Evolutionary conservation across 352 stramenopile species (phyloP), one percentile per base, ranked within the genome.

Genomic region (Pythium folliculosum): DNA sequence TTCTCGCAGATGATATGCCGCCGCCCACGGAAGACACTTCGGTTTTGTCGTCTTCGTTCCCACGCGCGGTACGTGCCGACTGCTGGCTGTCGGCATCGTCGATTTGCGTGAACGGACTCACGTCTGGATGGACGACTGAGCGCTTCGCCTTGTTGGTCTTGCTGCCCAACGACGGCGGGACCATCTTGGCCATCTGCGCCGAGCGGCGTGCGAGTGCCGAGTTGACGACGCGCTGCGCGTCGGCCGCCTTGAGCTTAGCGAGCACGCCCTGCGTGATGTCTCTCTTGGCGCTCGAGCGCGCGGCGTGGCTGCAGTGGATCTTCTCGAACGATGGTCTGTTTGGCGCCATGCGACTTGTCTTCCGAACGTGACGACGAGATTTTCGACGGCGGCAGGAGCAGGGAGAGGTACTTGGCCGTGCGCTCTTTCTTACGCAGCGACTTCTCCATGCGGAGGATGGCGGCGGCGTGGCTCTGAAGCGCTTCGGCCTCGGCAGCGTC

Each of bases 401-500:
- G 56, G 8, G 71, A 65, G n/a, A 77, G 61, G 40, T 81, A 86
- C 32, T 77, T 84, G 40, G 65, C 61, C 37, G 63, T 68, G 43
- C 82, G 82, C 25, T 76, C 67, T 16, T 57, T 59, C 23, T 67
- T 55, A 5, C 61, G 67, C 9, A 88, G 53, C 25, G 78, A 82
- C 44, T 82, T 78, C 47, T 90, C 81, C 60, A 88, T 80, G 4
- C 79, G 71, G 2, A 90, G 48, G 25, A 90, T 84, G 1, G 75
- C 77, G 25, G 83, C 71, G 8, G 81, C 79, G 51, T 88, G 76
- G 35, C 76, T 82, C 50, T 80, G 76, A 19, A 90, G 65, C 25
- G 81, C 80, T 58, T 90, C 80, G 22, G 78, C 74, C 45, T 85
- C 75, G 14, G 81, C 79, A n/a, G 79, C 69, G 52, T 86, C 79